A percentile compares a stretch with the other conserved stretches of the same genome.
Evolutionary conservation across 2,329 filamentous ascomycete genomes (phyloP).

Genomic region (Neophaeococcomyces mojaviensis): DNA sequence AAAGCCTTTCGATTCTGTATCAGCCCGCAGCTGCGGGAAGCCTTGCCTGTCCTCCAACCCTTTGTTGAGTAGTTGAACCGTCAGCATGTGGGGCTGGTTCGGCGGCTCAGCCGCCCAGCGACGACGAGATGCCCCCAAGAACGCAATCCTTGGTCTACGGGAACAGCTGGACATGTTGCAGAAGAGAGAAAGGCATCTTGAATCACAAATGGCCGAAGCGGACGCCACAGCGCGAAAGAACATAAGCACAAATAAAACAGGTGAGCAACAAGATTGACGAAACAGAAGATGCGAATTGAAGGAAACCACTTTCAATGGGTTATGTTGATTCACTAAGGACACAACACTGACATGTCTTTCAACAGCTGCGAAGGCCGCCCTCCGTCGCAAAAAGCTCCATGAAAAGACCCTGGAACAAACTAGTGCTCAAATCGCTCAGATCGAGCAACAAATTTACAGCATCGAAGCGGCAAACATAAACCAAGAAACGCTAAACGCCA

Average conservation of each 20-base stretch:
- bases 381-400: conserved; percentile 89
- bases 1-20: no score
- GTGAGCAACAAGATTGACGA: conserved; percentile 47
- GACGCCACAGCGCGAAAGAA: conserved; percentile 83
- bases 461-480: conserved; percentile 99
- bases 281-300: no score
- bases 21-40: no score
- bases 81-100: conserved; percentile 76
- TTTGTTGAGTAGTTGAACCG: no score
- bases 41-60: no score
- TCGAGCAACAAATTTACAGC: conserved; percentile 91
- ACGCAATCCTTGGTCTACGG: conserved; percentile 83
- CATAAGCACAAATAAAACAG: conserved; percentile 79
- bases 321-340: background rate
- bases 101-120: conserved; percentile 74
- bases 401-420: conserved; percentile 91
- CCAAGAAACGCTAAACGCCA: conserved; percentile 86
- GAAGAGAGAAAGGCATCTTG: conserved; percentile 87
- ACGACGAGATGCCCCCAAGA: conserved; percentile 90
- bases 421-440: conserved; percentile 75
- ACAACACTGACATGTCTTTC: background rate
- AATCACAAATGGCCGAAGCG: conserved; percentile 89
- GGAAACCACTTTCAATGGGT: background rate
- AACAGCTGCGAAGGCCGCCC: conserved; percentile 77
- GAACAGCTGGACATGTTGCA: conserved; percentile 94